Evolutionary conservation across 441 rosid genomes (phyloP).

Genomic region (Populus tomentosa): DNA sequence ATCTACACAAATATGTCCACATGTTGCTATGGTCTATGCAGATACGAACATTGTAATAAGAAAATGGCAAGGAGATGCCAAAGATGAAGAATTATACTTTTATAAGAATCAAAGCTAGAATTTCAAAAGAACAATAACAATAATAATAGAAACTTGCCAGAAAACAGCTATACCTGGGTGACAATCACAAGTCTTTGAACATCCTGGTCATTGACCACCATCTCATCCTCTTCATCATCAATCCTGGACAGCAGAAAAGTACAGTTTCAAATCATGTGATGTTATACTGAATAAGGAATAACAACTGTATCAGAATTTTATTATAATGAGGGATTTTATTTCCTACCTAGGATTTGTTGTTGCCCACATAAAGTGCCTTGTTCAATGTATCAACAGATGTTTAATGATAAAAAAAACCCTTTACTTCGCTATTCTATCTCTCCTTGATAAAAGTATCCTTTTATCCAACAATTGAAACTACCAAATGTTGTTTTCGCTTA

Average conservation of each 20-base stretch:
- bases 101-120: neutral
- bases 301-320: too few relatives aligned
- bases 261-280: neutral
- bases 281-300: neutral
- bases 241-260: slow-evolving; percentile 35
- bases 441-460: neutral
- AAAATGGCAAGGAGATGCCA: neutral
- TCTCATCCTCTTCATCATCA: slow-evolving; percentile 84
- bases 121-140: too few relatives aligned
- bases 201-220: slow-evolving; percentile 64
- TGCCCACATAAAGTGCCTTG: neutral
- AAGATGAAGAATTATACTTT: neutral
- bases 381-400: neutral
- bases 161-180: slow-evolving; percentile 60
- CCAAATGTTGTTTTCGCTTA: neutral
- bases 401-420: neutral
- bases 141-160: neutral
- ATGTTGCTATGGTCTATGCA: neutral
- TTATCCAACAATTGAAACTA: neutral
- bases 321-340: neutral
- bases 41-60: neutral
- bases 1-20: neutral
- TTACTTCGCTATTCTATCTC: neutral
- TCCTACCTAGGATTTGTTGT: neutral
- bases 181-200: slow-evolving; percentile 95